Conservation (phyloP, 257 asterid genomes). For the Solanum virginianum region DNA sequence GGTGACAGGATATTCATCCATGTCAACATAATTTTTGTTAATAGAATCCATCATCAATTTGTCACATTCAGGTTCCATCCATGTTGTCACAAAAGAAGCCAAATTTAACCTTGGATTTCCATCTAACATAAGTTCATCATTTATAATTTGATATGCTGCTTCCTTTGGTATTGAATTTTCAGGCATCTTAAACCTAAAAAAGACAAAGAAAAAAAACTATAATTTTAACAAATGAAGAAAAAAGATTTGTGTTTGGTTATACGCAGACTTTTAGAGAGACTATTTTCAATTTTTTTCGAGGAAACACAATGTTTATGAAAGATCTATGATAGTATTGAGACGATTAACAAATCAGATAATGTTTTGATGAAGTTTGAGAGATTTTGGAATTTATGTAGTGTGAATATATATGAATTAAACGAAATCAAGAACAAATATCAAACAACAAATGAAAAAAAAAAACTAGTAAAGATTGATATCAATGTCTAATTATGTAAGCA, state of each 20-base stretch:
- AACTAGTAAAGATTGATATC: not conserved
- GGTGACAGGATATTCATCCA: conserved; percentile 95
- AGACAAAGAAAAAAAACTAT: not conserved
- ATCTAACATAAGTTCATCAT: conserved; percentile 91
- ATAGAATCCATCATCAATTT: conserved; percentile 67
- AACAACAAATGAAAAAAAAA: no score
- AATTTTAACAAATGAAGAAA: not conserved
- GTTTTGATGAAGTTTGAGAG: not conserved
- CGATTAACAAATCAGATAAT: not conserved
- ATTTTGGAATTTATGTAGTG: not conserved
- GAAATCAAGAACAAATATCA: not conserved
- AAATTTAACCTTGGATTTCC: conserved; percentile 89
- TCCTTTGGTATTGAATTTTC: conserved; percentile 90
- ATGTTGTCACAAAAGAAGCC: conserved; percentile 88
- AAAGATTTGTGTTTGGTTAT: not conserved
- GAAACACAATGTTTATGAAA: not conserved
- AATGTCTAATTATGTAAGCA: not conserved
- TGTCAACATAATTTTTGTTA: conserved; percentile 82
- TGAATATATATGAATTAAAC: not conserved
- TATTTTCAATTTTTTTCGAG: no score
- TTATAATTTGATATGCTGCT: conserved; percentile 85
- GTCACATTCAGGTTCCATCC: conserved; percentile 98
- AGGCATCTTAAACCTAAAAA: conserved; percentile 52
- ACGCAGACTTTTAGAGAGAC: no score
- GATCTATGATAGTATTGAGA: not conserved